Conservation (phyloP, 768 basidiomycete species). For the Xerocomellus intermedius region DNA sequence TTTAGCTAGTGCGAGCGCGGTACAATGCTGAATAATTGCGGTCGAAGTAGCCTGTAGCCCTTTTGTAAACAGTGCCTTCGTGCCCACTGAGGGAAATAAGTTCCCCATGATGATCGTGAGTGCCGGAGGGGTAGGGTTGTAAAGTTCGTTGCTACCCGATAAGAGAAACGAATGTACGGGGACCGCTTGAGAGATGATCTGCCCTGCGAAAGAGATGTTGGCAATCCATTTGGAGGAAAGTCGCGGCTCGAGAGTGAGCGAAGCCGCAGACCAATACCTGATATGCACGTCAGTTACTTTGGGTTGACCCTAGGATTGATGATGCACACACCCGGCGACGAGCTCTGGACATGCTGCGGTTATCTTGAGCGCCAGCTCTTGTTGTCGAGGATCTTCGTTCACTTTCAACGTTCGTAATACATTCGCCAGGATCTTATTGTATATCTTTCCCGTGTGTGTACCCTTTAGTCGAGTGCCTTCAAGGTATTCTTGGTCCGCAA, state of each 20-base stretch:
- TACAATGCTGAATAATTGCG: constrained; percentile 78
- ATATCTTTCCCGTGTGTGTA: constrained; percentile 44
- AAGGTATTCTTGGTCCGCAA: constrained; percentile 38
- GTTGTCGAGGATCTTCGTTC: constrained; percentile 86
- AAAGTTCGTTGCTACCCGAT: constrained; percentile 41
- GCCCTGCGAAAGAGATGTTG: constrained; percentile 80
- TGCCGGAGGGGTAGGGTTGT: constrained; percentile 74
- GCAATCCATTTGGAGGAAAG: constrained; percentile 90
- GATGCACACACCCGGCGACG: constrained; percentile 61
- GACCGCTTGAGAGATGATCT: constrained; percentile 73
- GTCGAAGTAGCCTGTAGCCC: constrained; percentile 70
- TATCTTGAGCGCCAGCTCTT: constrained; percentile 80
- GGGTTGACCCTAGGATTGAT: not conserved
- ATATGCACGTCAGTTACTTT: constrained; percentile 11
- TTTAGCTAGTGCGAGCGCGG: constrained; percentile 73
- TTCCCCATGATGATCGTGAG: constrained; percentile 71
- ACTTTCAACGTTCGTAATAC: constrained; percentile 73
- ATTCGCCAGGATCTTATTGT: constrained; percentile 83
- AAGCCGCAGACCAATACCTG: constrained; percentile 71
- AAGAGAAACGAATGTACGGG: constrained; percentile 64
- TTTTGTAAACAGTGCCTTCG: constrained; percentile 74
- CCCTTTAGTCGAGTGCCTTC: constrained; percentile 33
- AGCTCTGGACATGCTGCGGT: constrained; percentile 84
- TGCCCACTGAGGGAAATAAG: constrained; percentile 69
- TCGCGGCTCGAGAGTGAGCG: constrained; percentile 78